Evolutionary conservation across 2,329 filamentous ascomycete species (phyloP).

Genomic region (Penicillium sp.): DNA sequence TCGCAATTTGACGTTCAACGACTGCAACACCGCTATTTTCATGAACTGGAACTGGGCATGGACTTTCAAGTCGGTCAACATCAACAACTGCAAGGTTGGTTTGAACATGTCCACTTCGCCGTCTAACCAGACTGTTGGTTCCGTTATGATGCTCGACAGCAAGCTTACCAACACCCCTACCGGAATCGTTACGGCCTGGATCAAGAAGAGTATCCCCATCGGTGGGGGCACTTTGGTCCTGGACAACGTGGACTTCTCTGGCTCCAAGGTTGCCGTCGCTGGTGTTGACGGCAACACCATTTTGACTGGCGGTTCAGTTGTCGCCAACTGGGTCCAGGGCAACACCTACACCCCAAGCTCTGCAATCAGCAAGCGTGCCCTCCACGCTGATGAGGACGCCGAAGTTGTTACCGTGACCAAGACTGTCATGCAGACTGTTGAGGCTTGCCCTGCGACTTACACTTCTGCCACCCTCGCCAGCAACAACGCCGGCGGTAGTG

Average conservation of each 20-base stretch:
- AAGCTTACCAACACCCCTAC: slow-evolving; percentile 72
- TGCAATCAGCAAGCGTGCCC: slow-evolving; percentile 27
- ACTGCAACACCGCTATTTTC: slow-evolving; percentile 77
- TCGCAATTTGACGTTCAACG: slow-evolving; percentile 78
- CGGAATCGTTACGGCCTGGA: slow-evolving; percentile 75
- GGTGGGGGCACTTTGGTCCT: slow-evolving; percentile 81
- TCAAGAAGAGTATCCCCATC: slow-evolving; percentile 57
- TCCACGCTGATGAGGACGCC: slow-evolving; percentile 17
- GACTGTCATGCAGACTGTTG: slow-evolving; percentile 30
- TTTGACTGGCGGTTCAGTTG: slow-evolving; percentile 66
- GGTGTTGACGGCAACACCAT: slow-evolving; percentile 58
- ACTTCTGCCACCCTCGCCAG: slow-evolving; percentile 6
- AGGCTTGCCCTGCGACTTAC: slow-evolving; percentile 19
- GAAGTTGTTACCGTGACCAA: slow-evolving; percentile 23
- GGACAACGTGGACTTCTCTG: slow-evolving; percentile 84
- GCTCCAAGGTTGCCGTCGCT: slow-evolving; percentile 67
- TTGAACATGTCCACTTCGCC: slow-evolving; percentile 73
- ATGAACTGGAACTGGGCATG: slow-evolving; percentile 94
- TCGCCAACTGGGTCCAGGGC: slow-evolving; percentile 77
- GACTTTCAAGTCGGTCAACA: slow-evolving; percentile 72
- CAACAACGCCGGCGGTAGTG: background rate
- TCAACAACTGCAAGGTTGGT: slow-evolving; percentile 73
- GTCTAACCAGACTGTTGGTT: slow-evolving; percentile 74
- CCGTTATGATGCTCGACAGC: slow-evolving; percentile 79
- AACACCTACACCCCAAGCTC: slow-evolving; percentile 59